Evolutionary conservation across 139 green algal species (phyloP).

Genomic region (Yamagishiella unicocca): DNA sequence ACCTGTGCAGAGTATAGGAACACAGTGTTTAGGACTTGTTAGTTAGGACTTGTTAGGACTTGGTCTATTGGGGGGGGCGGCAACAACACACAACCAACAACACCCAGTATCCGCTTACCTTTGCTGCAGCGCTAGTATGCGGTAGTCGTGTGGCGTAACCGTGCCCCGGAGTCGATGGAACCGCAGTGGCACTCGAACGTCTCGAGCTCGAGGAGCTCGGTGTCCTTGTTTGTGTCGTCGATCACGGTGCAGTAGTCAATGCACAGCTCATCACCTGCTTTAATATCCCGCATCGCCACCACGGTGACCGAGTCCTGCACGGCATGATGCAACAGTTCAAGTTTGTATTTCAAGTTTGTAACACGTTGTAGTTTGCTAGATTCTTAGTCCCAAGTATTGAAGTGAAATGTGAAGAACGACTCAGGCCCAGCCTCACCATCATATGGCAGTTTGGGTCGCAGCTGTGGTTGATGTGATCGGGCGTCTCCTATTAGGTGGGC

Average conservation of each 20-base stretch:
- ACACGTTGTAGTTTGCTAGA: no score
- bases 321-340: no score
- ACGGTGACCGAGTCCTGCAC: slow-evolving; percentile 10
- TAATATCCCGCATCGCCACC: slow-evolving; percentile 1
- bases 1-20: not conserved
- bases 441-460: slow-evolving; percentile 1
- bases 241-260: not conserved
- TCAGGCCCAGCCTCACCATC: not conserved
- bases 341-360: no score
- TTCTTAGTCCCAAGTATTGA: no score
- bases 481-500: no score
- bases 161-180: not conserved
- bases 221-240: not conserved
- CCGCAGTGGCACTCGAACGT: not conserved
- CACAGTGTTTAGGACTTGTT: not conserved
- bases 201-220: not conserved
- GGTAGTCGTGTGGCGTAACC: not conserved
- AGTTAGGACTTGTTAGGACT: not conserved
- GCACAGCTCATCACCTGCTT: not conserved
- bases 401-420: not conserved
- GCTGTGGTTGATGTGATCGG: slow-evolving; percentile 8
- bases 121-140: not conserved
- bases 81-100: not conserved
- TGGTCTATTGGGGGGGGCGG: not conserved
- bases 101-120: not conserved